Percentiles rank a stretch among this genome's conserved stretches.
These are phyloP conservation scores for Haplosporangium gracile DNA, from an alignment of 192 early-diverging fungal genomes.

Conservation along the genomic window DNA sequence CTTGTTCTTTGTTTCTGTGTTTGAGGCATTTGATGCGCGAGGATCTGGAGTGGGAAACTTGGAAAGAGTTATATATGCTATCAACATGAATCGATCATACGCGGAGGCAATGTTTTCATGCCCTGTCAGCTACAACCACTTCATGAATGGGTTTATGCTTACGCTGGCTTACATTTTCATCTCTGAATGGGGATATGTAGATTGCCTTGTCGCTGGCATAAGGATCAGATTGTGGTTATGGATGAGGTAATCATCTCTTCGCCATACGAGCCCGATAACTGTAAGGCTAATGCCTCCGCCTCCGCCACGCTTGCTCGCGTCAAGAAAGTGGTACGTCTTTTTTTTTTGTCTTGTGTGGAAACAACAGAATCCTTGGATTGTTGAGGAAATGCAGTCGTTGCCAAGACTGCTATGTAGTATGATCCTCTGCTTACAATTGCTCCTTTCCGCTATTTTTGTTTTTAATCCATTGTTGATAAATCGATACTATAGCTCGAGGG, in stretches of 20 bases:
- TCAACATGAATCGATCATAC: neutral
- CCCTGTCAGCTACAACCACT: too few species aligned
- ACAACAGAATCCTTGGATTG: neutral
- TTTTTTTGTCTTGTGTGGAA: neutral
- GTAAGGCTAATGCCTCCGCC: slow-evolving; percentile 69
- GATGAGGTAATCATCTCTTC: slow-evolving; percentile 84
- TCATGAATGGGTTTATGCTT: neutral
- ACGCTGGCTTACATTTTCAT: neutral
- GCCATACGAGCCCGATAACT: slow-evolving; percentile 79
- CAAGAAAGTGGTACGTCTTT: slow-evolving; percentile 76
- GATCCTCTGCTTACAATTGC: neutral
- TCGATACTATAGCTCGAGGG: slow-evolving; percentile 59
- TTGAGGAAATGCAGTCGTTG: neutral
- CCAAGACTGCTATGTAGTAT: neutral
- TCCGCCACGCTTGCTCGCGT: slow-evolving; percentile 75
- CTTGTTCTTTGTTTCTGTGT: neutral
- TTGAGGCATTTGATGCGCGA: neutral
- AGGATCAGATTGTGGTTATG: slow-evolving; percentile 82
- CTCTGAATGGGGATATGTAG: slow-evolving; percentile 37
- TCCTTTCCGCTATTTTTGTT: neutral
- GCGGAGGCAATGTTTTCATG: neutral
- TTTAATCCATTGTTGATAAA: neutral
- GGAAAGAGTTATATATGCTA: neutral
- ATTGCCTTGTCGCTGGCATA: slow-evolving; percentile 83
- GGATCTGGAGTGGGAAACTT: neutral